phyloP scores from a whole-genome alignment of 106 monocot species.

The Ottelia alismoides region DNA sequence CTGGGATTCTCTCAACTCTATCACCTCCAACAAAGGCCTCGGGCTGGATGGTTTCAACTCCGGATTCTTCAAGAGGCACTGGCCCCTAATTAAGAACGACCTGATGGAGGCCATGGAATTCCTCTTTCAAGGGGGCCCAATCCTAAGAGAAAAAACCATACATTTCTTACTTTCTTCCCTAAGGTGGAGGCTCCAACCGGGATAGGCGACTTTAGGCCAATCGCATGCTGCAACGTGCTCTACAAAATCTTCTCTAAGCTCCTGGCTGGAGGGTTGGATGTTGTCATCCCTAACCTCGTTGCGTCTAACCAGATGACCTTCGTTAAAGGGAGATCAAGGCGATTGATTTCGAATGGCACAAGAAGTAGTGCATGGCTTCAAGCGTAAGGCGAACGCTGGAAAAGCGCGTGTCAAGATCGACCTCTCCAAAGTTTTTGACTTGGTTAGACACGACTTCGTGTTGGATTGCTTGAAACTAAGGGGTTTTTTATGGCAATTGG shows the following conservation, averaged over 20 bases:
- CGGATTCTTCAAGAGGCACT: not conserved
- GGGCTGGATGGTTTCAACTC: not conserved
- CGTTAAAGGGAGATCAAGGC: not conserved
- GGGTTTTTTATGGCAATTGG: not conserved
- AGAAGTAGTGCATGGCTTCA: not conserved
- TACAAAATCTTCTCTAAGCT: not conserved
- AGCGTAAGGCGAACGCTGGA: not conserved
- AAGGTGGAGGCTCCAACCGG: not conserved
- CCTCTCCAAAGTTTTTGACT: not conserved
- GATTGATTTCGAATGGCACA: not conserved
- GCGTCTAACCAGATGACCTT: not conserved
- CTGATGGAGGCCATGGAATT: not conserved
- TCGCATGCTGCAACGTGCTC: not conserved
- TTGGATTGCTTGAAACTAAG: not conserved
- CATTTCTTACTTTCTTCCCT: not conserved
- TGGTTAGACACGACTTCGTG: not conserved
- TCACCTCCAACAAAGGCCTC: not conserved
- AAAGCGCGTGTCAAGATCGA: not conserved
- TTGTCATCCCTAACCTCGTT: not conserved
- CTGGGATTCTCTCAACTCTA: no score
- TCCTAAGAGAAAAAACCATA: not conserved
- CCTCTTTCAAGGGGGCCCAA: not conserved
- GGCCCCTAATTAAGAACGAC: not conserved
- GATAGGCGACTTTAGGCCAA: not conserved
- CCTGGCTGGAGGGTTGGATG: not conserved